Percentiles rank a stretch among this genome's conserved stretches.
Conservation (phyloP, 2,329 filamentous ascomycete species). For the Epichloe amarillans region DNA sequence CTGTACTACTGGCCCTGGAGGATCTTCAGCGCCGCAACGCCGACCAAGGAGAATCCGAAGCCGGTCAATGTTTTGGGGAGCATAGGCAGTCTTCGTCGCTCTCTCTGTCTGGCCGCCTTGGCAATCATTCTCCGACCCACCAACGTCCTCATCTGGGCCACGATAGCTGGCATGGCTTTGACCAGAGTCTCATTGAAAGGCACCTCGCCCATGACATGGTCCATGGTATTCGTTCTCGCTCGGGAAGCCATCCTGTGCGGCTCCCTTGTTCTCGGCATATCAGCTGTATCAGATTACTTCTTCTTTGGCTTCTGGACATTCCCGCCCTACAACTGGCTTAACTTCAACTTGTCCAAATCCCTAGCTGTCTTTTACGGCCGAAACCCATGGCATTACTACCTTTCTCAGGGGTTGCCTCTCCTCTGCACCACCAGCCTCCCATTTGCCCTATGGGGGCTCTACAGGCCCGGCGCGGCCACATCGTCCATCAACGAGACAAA, state of each 20-base stretch:
- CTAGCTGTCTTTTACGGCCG: slow-evolving; percentile 85
- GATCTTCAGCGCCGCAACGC: slow-evolving; percentile 34
- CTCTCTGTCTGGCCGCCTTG: slow-evolving; percentile 62
- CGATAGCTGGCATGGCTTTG: slow-evolving; percentile 39
- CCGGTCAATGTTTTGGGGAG: slow-evolving; percentile 14
- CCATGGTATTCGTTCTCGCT: slow-evolving; percentile 38
- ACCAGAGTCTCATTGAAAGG: slow-evolving; percentile 23
- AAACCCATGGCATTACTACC: slow-evolving; percentile 87
- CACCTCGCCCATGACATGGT: slow-evolving; percentile 27
- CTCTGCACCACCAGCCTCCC: slow-evolving; percentile 74
- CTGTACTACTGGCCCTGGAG: slow-evolving; percentile 82
- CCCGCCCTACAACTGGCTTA: slow-evolving; percentile 72
- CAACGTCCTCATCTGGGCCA: slow-evolving; percentile 74
- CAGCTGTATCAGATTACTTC: slow-evolving; percentile 54
- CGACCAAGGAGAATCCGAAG: slow-evolving; percentile 27
- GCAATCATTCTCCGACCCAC: slow-evolving; percentile 83
- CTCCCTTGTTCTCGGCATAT: slow-evolving; percentile 46
- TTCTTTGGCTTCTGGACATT: slow-evolving; percentile 85
- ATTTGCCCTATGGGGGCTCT: slow-evolving; percentile 56
- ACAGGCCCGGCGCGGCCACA: slow-evolving; percentile 24
- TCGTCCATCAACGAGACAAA: slow-evolving; percentile 22
- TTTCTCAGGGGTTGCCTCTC: slow-evolving; percentile 78
- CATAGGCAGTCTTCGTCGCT: slow-evolving; percentile 30
- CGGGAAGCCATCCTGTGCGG: slow-evolving; percentile 54
- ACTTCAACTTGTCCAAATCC: slow-evolving; percentile 81